Percentiles rank a stretch among this genome's conserved stretches.
Conservation (phyloP, 768 basidiomycete genomes). For the Rubroboletus pulcherrimus region DNA sequence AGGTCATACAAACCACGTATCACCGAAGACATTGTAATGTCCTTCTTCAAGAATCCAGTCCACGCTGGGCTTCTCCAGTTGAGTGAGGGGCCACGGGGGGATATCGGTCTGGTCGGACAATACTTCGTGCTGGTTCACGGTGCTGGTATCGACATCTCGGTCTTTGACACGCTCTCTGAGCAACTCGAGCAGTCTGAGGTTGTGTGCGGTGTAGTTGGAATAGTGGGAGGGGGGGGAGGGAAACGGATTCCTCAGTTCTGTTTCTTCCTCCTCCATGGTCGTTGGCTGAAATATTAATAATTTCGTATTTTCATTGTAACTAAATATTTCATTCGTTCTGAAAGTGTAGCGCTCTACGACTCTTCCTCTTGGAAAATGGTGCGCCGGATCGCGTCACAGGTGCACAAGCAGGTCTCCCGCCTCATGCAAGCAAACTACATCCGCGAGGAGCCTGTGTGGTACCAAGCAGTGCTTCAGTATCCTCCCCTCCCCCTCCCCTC, state of each 20-base stretch:
- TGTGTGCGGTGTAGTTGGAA: conserved; percentile 68
- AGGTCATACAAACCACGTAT: conserved; percentile 78
- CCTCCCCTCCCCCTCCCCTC: conserved; percentile 88
- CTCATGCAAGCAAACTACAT: conserved; percentile 66
- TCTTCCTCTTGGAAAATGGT: conserved; percentile 45
- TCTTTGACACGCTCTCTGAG: conserved; percentile 52
- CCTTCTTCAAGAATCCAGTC: conserved; percentile 91
- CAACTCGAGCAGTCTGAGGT: conserved; percentile 63
- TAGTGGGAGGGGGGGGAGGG: conserved; percentile 88
- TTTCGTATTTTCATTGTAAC: background rate
- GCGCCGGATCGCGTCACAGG: conserved; percentile 78
- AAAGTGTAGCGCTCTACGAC: background rate
- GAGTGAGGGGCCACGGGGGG: conserved; percentile 71
- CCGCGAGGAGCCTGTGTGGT: conserved; percentile 74
- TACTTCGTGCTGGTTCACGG: conserved; percentile 54
- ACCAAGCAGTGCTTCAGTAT: conserved; percentile 75
- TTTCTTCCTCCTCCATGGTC: conserved; percentile 56
- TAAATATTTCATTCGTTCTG: background rate
- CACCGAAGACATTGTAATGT: conserved; percentile 80
- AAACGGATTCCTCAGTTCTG: conserved; percentile 81
- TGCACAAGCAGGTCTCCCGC: conserved; percentile 83
- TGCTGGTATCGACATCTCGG: conserved; percentile 32
- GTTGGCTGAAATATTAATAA: background rate
- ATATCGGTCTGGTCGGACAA: conserved; percentile 69
- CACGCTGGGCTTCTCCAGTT: conserved; percentile 81